These are phyloP conservation scores for Chalaropsis ovoidea DNA, from an alignment of 2,329 filamentous ascomycete genomes.

Conservation along the genomic window DNA sequence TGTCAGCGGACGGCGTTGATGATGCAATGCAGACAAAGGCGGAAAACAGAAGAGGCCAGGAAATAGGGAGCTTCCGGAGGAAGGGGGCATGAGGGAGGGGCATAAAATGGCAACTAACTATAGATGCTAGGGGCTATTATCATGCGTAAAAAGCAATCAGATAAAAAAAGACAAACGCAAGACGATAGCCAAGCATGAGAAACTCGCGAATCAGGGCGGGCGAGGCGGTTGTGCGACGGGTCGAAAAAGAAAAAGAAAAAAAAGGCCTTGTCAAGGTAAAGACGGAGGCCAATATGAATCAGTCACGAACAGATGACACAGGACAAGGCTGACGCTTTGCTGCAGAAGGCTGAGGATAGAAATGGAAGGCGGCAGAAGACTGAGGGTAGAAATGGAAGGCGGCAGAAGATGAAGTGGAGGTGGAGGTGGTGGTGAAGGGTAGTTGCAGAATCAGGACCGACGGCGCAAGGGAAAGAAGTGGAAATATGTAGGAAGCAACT, in stretches of 20 bases:
- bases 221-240: not conserved
- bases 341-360: not conserved
- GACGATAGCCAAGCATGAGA: not conserved
- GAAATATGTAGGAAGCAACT: constrained; percentile 7
- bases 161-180: not conserved
- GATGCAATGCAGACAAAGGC: not conserved
- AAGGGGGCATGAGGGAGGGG: not conserved
- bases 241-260: not conserved
- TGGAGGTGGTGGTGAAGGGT: not conserved
- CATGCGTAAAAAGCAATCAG: not conserved
- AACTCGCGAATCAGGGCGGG: not conserved
- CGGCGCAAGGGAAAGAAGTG: not conserved
- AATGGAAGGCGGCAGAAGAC: not conserved
- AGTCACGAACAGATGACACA: not conserved
- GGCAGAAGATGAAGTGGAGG: not conserved
- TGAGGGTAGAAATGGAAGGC: not conserved
- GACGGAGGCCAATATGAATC: not conserved
- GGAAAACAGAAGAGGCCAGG: not conserved
- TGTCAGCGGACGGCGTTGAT: not conserved
- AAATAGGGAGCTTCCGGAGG: not conserved
- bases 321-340: not conserved
- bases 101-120: constrained; percentile 2
- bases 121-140: not conserved
- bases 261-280: not conserved
- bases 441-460: constrained; percentile 3